These are phyloP conservation scores for Coemansia sp. DNA, from an alignment of 192 early-diverging fungal species.

Conservation along the genomic window DNA sequence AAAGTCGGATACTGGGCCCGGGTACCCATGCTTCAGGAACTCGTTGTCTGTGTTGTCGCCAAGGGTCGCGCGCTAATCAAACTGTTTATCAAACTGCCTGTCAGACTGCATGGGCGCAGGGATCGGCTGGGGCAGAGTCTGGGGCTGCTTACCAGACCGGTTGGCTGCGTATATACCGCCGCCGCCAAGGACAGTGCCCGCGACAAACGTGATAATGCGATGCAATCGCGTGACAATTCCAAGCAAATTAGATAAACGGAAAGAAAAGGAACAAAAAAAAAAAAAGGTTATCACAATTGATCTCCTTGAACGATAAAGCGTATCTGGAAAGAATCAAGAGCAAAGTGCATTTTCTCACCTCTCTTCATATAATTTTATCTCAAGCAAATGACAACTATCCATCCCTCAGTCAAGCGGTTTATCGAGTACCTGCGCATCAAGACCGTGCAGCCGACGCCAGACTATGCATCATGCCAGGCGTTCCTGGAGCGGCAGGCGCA, in stretches of 20 bases:
- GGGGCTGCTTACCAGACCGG: slow-evolving; percentile 1
- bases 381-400: not conserved
- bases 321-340: too few species aligned
- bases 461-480: slow-evolving; percentile 62
- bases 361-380: not conserved
- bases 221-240: slow-evolving; percentile 21
- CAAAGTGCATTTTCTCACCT: not conserved
- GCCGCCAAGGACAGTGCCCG: slow-evolving; percentile 41
- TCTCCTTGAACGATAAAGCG: not conserved
- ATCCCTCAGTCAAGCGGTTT: slow-evolving; percentile 54
- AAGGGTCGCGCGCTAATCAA: not conserved
- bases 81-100: too few species aligned
- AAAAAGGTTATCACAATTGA: not conserved
- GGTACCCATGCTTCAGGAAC: slow-evolving; percentile 39
- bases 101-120: not conserved
- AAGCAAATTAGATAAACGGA: too few species aligned
- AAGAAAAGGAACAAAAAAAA: too few species aligned
- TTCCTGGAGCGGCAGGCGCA: slow-evolving; percentile 67
- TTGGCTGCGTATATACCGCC: slow-evolving; percentile 35
- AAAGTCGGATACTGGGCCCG: slow-evolving; percentile 76
- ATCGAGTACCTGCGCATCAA: slow-evolving; percentile 82
- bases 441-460: slow-evolving; percentile 82
- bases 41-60: slow-evolving; percentile 21
- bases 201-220: slow-evolving; percentile 41
- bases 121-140: not conserved